These are phyloP conservation scores for Mycogone perniciosa DNA, from an alignment of 2,329 filamentous ascomycete genomes.

Conservation along the genomic window DNA sequence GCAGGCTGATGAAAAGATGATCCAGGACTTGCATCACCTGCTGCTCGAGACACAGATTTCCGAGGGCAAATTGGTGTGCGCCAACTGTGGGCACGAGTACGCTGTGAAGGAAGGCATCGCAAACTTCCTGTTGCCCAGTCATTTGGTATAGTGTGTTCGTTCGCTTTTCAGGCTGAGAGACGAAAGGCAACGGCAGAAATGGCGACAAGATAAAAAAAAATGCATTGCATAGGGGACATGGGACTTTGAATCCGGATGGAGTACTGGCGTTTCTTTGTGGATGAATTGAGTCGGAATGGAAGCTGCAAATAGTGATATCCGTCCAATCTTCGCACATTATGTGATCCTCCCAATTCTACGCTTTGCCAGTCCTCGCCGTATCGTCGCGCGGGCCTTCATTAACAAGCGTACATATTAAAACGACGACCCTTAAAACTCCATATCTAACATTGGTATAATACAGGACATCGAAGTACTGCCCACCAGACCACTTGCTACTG, in stretches of 20 bases:
- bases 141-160: constrained; percentile 60
- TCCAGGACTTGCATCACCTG: constrained; percentile 72
- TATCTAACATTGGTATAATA: constrained; percentile 13
- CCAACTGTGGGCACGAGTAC: constrained; percentile 89
- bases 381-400: neutral
- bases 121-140: constrained; percentile 89
- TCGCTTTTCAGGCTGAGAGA: neutral
- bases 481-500: neutral
- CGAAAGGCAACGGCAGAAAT: neutral
- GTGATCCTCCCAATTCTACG: neutral
- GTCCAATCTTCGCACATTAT: neutral
- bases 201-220: neutral
- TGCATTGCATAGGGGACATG: neutral
- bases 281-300: neutral
- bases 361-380: neutral
- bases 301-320: neutral
- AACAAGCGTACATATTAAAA: neutral
- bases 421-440: constrained; percentile 13
- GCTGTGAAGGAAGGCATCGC: constrained; percentile 91
- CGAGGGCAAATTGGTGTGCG: constrained; percentile 85
- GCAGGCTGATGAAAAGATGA: constrained; percentile 59
- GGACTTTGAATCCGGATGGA: neutral
- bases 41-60: constrained; percentile 85
- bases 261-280: neutral
- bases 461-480: constrained; percentile 5